Base-by-base conservation (phyloP, 1,284 basidiomycete species). In the Sphagnurus paluster region DNA sequence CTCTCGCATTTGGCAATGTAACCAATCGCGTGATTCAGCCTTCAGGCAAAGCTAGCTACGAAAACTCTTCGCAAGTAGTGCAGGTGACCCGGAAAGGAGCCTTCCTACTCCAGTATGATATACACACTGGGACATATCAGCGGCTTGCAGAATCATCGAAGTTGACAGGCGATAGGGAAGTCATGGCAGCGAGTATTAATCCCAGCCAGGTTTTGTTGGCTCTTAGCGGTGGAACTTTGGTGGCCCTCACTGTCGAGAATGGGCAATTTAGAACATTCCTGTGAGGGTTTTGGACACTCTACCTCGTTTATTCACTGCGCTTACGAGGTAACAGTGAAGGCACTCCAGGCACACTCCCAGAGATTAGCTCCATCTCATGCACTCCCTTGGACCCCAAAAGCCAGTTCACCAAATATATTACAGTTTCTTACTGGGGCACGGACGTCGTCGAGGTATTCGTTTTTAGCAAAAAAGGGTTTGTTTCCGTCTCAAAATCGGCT, bases 361-460 rank as follows among this genome's bases (percentile, higher is more conserved):
- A 88, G 57, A 80, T 89, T 36, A 84, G 86, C 20, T 75, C 83
- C 0, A 64, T 90, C 21, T 83, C 83, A 1, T 82, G 84, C 51
- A 59, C 68, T 3, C 82, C 84, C 1, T 56, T 79, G 26, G 75
- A 84, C 50, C 58, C 66, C 0, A 56, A 66, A 5, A 76, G 76
- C 52, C 57, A 63, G 26, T 84, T 69, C 44, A 64, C 83, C 2
- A 61, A 61, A 9, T 58, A 75, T 32, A 67, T 85, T 13, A 81
- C 80, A 0, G 79, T 90, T 17, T 82, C 84, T 0, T 90, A 90
- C 52, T 98, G 95, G 93, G 75, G 74, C 19, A 77, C 79, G 1
- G 82, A 86, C 50, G 60, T 70, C 17, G 75, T 94, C 29, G 71
- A 83, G 44, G 63, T 96, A 13, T 72, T 88, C 42, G 63, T 67